Conservation (phyloP, 768 basidiomycete species). For the Tephrocybe sp. region DNA sequence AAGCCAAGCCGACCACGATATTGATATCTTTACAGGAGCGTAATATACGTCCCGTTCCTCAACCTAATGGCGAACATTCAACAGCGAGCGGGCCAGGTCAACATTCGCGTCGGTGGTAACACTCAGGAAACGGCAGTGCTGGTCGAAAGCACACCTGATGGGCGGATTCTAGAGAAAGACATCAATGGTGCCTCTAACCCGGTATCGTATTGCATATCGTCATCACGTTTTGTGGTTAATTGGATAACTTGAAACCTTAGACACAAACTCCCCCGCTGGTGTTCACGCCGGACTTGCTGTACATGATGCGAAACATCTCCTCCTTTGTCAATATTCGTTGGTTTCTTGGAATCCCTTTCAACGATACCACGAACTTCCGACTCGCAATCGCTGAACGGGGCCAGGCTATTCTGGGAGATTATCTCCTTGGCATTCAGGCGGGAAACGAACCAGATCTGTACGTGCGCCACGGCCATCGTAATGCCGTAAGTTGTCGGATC, state of each 20-base stretch:
- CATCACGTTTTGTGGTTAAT: background rate
- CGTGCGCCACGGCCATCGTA: constrained; percentile 36
- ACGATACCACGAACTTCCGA: constrained; percentile 52
- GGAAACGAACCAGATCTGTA: constrained; percentile 70
- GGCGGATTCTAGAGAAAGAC: constrained; percentile 25
- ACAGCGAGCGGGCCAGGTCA: constrained; percentile 58
- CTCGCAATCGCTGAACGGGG: constrained; percentile 58
- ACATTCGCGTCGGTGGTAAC: constrained; percentile 75
- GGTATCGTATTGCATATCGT: background rate
- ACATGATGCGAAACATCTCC: constrained; percentile 64
- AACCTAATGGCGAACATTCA: constrained; percentile 74
- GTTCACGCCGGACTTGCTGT: constrained; percentile 65
- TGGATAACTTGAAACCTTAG: constrained; percentile 20
- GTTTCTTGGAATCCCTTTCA: constrained; percentile 59
- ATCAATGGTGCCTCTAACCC: constrained; percentile 17
- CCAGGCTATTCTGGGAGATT: constrained; percentile 62
- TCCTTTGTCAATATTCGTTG: constrained; percentile 60
- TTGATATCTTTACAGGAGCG: constrained; percentile 27
- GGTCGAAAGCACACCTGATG: constrained; percentile 46
- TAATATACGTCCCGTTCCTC: constrained; percentile 61
- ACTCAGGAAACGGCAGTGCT: constrained; percentile 66
- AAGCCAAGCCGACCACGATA: background rate
- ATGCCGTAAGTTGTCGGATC: constrained; percentile 5
- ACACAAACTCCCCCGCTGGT: constrained; percentile 70
- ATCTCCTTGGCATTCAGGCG: constrained; percentile 65